Evolutionary conservation across 768 basidiomycete genomes (phyloP).

Genomic region (Trametes maxima): DNA sequence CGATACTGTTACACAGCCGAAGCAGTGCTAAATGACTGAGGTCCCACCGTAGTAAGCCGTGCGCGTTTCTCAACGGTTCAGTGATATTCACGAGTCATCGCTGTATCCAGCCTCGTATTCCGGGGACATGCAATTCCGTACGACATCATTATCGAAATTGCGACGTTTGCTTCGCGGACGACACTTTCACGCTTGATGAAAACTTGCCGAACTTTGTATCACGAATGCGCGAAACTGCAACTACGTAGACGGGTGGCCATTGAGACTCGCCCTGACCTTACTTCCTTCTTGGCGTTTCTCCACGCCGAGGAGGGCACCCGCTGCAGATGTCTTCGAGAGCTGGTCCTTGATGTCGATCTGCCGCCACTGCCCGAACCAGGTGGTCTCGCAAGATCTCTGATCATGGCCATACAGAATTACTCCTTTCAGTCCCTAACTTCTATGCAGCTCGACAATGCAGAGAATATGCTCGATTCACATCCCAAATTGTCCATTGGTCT

Average conservation of each 20-base stretch:
- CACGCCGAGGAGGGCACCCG: not conserved
- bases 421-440: not conserved
- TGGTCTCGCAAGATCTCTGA: not conserved
- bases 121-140: not conserved
- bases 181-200: slow-evolving; percentile 1
- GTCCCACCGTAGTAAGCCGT: too few species aligned
- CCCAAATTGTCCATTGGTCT: not conserved
- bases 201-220: not conserved
- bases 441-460: not conserved
- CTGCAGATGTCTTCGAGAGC: not conserved
- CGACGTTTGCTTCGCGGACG: not conserved
- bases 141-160: not conserved
- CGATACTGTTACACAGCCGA: too few species aligned
- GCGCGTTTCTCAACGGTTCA: too few species aligned
- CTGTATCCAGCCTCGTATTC: not conserved
- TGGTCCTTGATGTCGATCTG: not conserved
- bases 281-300: slow-evolving; percentile 2
- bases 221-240: not conserved
- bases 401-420: not conserved
- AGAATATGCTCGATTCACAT: not conserved
- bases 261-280: not conserved
- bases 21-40: too few species aligned
- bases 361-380: not conserved
- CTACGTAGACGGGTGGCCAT: not conserved
- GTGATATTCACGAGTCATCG: too few species aligned